Percentiles rank a stretch among this genome's conserved stretches.
These are phyloP conservation scores for Apodospora peruviana DNA, from an alignment of 495 filamentous ascomycete species.

Conservation along the genomic window DNA sequence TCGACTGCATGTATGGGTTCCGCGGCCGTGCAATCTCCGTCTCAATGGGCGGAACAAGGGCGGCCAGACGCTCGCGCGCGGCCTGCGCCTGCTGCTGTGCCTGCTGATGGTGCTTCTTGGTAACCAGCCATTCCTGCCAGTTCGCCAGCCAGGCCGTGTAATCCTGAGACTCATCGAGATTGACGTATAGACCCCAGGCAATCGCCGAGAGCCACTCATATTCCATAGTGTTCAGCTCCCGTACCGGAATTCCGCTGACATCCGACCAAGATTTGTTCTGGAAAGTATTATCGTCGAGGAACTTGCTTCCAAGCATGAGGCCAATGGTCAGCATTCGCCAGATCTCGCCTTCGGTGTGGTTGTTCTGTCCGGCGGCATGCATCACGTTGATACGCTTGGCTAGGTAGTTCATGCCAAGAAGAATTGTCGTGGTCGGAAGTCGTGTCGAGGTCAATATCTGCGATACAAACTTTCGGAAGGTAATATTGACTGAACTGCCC, in stretches of 20 bases:
- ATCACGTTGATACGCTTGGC: slow-evolving; percentile 74
- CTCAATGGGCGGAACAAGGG: slow-evolving; percentile 62
- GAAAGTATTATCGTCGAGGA: slow-evolving; percentile 98
- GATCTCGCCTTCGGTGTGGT: slow-evolving; percentile 63
- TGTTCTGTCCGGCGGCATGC: slow-evolving; percentile 50
- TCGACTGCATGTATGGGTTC: slow-evolving; percentile 33
- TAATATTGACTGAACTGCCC: slow-evolving; percentile 58
- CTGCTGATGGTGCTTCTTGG: slow-evolving; percentile 54
- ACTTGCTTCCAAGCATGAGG: slow-evolving; percentile 92
- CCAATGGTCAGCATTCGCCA: slow-evolving; percentile 89
- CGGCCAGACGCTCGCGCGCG: slow-evolving; percentile 44
- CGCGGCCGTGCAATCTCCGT: slow-evolving; percentile 46
- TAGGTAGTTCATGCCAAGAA: slow-evolving; percentile 88
- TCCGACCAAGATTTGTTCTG: slow-evolving; percentile 99
- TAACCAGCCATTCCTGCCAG: slow-evolving; percentile 75
- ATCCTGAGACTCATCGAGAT: slow-evolving; percentile 74
- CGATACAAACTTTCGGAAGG: slow-evolving; percentile 91
- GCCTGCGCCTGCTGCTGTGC: slow-evolving; percentile 46
- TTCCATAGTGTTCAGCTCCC: slow-evolving; percentile 85
- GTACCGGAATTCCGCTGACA: slow-evolving; percentile 85
- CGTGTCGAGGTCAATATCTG: slow-evolving; percentile 92
- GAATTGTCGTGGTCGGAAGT: slow-evolving; percentile 89
- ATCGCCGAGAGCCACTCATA: slow-evolving; percentile 86
- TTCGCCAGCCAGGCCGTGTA: slow-evolving; percentile 76
- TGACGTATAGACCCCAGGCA: slow-evolving; percentile 81